A percentile compares a stretch with the other conserved stretches of the same genome.
These are phyloP conservation scores for Talaromyces sp. DNA, from an alignment of 2,329 filamentous ascomycete species.

Conservation along the genomic window DNA sequence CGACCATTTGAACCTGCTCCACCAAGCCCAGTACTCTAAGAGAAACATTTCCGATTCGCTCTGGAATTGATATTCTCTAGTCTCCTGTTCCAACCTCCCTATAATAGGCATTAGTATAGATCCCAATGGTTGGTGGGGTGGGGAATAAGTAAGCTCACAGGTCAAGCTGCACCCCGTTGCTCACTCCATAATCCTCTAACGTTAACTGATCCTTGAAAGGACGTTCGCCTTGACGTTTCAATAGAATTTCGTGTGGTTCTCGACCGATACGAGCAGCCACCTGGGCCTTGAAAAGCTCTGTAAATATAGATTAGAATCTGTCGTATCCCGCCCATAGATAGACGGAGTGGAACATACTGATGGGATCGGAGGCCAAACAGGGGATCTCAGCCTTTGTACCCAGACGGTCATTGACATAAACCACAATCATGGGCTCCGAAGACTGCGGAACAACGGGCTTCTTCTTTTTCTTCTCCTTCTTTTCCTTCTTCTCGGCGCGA, in stretches of 20 bases:
- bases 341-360: conserved; percentile 52
- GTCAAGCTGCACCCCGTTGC: conserved; percentile 73
- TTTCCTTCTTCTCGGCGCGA: conserved; percentile 47
- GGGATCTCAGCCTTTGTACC: conserved; percentile 95
- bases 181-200: conserved; percentile 90
- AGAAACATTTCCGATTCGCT: not conserved
- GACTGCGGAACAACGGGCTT: conserved; percentile 39
- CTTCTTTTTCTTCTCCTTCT: conserved; percentile 38
- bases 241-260: conserved; percentile 84
- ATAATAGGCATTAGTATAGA: conserved; percentile 28
- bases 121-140: not conserved
- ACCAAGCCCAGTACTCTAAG: not conserved
- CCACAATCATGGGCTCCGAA: conserved; percentile 84
- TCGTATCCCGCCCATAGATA: not conserved
- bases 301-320: conserved; percentile 8
- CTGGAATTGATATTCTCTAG: conserved; percentile 25
- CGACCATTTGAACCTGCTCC: conserved; percentile 7
- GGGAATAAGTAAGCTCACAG: conserved; percentile 36
- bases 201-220: conserved; percentile 92
- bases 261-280: conserved; percentile 87
- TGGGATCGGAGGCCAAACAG: conserved; percentile 79
- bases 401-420: conserved; percentile 91
- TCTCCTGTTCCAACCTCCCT: conserved; percentile 54
- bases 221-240: conserved; percentile 88
- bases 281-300: conserved; percentile 81